Base-by-base conservation (phyloP, 768 basidiomycete genomes). In the Macrocybe gigantea region DNA sequence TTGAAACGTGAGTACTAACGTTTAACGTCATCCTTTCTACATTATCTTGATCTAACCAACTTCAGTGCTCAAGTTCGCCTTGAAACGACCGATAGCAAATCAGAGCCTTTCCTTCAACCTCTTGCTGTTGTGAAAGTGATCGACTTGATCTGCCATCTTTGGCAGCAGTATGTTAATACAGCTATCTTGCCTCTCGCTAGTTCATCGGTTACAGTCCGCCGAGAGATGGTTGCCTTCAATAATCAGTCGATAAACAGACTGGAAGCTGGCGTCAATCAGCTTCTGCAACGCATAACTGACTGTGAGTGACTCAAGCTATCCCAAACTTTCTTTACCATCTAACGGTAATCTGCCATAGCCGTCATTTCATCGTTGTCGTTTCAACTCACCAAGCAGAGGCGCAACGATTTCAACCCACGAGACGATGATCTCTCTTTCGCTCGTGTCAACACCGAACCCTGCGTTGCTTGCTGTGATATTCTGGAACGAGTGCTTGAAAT, bases 401-500 rank as follows among this genome's bases (percentile, higher is more conserved):
- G 85, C 58, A 88, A 82, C 43, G 96, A 99, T 62, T 99, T 96
- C 71, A 96, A 95, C 64, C 96, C 96, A 8, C 81, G 87, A 34
- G 93, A 97, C 56, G 96, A 99, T 59, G 95, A 98, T 56, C 66
- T 93, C 15, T 93, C 93, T 0, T 98, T 97, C 64, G 91, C 93
- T 3, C 73, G 93, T 14, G 91, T 91, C 29, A 96, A 92, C 60
- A 98, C 96, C 0, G 95, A 97, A 53, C 93, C 96, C 0, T 97
- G 93, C 61, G 59, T 83, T 12, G 74, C 81, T 1, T 92, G 88
- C 56, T 95, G 94, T 59, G 92, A 95, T 12, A 77, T 75, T 32
- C 68, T 99, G 44, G 88, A 89, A 53, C 88, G 80, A 56, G 81
- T 95, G 41, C 77, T 85, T 14, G 89, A 93, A 48, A 77, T 75